Base-by-base conservation (phyloP, 2,329 filamentous ascomycete species). In the Arachnopeziza araneosa region DNA sequence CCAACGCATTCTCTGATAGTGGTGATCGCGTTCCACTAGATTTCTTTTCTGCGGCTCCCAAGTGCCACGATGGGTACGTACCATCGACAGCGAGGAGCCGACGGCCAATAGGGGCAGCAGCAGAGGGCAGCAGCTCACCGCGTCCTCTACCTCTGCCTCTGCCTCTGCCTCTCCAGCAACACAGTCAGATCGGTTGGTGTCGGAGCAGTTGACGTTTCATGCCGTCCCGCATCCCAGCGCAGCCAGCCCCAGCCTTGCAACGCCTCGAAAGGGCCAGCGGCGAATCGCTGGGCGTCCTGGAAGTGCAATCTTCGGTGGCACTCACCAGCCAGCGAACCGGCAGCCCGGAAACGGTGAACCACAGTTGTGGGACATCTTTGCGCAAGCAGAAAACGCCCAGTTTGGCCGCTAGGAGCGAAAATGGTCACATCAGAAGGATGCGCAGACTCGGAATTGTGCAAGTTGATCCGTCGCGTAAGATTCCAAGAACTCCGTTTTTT, bases 301-400 rank as follows among this genome's bases (percentile, higher is more conserved):
- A 55, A 55, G 21, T 48, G 54, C 54, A 55, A 55, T 55, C 32
- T 55, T 49, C 6, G 36, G 36, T 44, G 30, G 36, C 50, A 55
- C 26, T 5, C 9, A 17, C 2, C 21, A 55, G 44, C 24, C 54
- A 59, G 56, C 61, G 58, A 60, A 63, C 61, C 61, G 61, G 54
- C 52, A 55, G 48, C 54, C 58, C 54, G 61, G 60, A 59, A 51
- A 50, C 48, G 21, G 24, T 23, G 50, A 53, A 54, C 57, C 52
- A 49, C 49, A 49, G 55, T 52, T 52, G 50, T 59, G 26, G 50
- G 54, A 36, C 50, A 10, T 50, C 19, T 52, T 50, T 55, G 54
- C 36, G 54, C 54, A 50, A 55, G 21, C 30, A 44, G 30, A 44
- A 19, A 44, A 44, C 36, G 36, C 36, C 36, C 36, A 44, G 36